These are phyloP conservation scores for Ganoderma leucocontextum DNA, from an alignment of 1,284 basidiomycete species.

Conservation along the genomic window DNA sequence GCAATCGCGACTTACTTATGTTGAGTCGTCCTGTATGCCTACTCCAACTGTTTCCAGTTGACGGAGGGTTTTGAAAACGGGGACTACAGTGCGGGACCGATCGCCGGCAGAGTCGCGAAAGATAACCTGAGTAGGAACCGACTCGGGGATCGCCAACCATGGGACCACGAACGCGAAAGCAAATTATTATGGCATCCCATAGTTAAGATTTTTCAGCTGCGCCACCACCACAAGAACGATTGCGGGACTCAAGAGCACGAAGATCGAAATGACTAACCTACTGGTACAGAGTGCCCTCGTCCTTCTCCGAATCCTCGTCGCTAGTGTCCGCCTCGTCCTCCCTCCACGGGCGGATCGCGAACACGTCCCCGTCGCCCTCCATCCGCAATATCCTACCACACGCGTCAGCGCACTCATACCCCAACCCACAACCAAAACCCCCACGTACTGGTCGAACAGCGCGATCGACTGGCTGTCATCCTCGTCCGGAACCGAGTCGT, in stretches of 20 bases:
- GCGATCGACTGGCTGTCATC: constrained; percentile 51
- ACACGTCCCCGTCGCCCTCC: constrained; percentile 34
- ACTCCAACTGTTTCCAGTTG: too few relatives aligned
- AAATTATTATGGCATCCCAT: too few relatives aligned
- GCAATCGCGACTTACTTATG: too few relatives aligned
- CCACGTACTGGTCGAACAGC: constrained; percentile 49
- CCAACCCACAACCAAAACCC: background rate
- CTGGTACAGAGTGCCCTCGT: constrained; percentile 3
- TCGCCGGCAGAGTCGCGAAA: too few relatives aligned
- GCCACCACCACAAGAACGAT: background rate
- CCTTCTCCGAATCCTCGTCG: constrained; percentile 9
- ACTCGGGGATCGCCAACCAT: too few relatives aligned
- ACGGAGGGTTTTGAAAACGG: too few relatives aligned
- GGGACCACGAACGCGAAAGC: too few relatives aligned
- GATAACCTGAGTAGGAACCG: too few relatives aligned
- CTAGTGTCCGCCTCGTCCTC: constrained; percentile 19
- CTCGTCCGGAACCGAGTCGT: constrained; percentile 44
- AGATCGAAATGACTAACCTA: background rate
- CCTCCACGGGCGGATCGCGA: constrained; percentile 27
- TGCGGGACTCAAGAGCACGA: background rate
- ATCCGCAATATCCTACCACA: constrained; percentile 40
- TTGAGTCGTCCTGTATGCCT: too few relatives aligned
- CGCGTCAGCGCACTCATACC: constrained; percentile 1
- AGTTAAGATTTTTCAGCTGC: too few relatives aligned
- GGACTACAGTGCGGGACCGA: too few relatives aligned